Percentiles rank a stretch among this genome's conserved stretches.
phyloP scores from a whole-genome alignment of 192 early-diverging fungal genomes.

The Geosiphon pyriformis region DNA sequence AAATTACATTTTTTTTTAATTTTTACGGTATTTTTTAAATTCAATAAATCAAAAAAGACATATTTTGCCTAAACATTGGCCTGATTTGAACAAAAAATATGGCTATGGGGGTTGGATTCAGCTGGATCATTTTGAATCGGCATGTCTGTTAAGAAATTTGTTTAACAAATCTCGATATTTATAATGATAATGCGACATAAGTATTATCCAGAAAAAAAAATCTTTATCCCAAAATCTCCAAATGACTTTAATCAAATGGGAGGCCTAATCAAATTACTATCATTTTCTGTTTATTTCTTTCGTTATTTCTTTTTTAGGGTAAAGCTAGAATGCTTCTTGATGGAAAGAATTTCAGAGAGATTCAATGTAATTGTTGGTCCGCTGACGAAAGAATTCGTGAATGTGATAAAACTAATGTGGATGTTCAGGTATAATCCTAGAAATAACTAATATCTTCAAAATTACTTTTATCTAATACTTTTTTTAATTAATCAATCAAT shows the following conservation, averaged over 20 bases:
- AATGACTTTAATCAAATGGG: neutral
- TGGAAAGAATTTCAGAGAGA: constrained; percentile 61
- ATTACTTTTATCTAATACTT: neutral
- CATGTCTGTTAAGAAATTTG: constrained; percentile 9
- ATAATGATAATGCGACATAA: too few species aligned
- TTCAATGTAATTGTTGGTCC: constrained; percentile 69
- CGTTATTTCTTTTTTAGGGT: constrained; percentile 36
- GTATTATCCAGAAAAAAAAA: too few species aligned
- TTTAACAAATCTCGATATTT: too few species aligned
- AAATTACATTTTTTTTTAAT: constrained; percentile 12
- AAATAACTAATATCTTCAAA: neutral
- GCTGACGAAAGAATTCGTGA: constrained; percentile 55
- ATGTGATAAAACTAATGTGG: constrained; percentile 43
- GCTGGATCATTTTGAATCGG: constrained; percentile 36
- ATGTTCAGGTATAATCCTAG: constrained; percentile 51
- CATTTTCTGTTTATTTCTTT: neutral
- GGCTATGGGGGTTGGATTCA: constrained; percentile 50
- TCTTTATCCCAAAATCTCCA: too few species aligned
- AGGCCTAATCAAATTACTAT: neutral
- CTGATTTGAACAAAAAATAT: constrained; percentile 56
- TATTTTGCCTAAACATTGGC: constrained; percentile 58
- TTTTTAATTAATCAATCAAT: neutral
- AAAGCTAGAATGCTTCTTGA: constrained; percentile 63
- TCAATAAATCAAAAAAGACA: too few species aligned
- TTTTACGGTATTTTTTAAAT: neutral